These are phyloP conservation scores for Candida taoyuanica DNA, from an alignment of 805 yeast species.

Conservation along the genomic window DNA sequence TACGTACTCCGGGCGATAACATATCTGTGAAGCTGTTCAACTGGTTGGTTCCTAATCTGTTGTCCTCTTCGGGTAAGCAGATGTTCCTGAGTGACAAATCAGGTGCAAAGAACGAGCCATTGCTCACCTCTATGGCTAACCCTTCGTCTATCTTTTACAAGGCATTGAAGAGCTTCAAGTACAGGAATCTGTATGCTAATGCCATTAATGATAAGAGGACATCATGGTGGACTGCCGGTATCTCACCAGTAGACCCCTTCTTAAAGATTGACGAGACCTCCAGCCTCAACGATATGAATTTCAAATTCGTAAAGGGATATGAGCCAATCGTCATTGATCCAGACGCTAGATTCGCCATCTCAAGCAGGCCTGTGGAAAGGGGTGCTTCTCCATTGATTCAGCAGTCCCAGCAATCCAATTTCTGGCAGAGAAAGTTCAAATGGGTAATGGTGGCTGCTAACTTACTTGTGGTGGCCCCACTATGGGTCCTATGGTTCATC, in stretches of 20 bases:
- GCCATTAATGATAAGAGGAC: constrained; percentile 76
- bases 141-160: constrained; percentile 54
- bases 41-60: constrained; percentile 52
- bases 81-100: constrained; percentile 55
- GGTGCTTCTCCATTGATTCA: constrained; percentile 1
- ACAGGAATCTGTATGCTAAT: constrained; percentile 64
- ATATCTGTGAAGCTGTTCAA: constrained; percentile 53
- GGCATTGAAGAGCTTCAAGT: constrained; percentile 49
- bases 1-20: constrained; percentile 53
- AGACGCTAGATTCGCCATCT: constrained; percentile 35
- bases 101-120: constrained; percentile 36
- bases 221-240: constrained; percentile 79
- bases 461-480: constrained; percentile 51
- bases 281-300: constrained; percentile 34
- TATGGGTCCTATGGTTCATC: constrained; percentile 58
- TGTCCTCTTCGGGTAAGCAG: constrained; percentile 73
- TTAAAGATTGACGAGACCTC: constrained; percentile 39
- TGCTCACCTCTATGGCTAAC: constrained; percentile 62
- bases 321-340: constrained; percentile 55
- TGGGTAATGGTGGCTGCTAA: constrained; percentile 46
- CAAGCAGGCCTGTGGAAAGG: constrained; percentile 19
- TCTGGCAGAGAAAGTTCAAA: constrained; percentile 36
- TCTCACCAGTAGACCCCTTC: constrained; percentile 58
- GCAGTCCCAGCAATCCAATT: constrained; percentile 21
- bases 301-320: constrained; percentile 47